Base-by-base conservation (phyloP, 495 filamentous ascomycete genomes). In the Polyplosphaeria fusca region DNA sequence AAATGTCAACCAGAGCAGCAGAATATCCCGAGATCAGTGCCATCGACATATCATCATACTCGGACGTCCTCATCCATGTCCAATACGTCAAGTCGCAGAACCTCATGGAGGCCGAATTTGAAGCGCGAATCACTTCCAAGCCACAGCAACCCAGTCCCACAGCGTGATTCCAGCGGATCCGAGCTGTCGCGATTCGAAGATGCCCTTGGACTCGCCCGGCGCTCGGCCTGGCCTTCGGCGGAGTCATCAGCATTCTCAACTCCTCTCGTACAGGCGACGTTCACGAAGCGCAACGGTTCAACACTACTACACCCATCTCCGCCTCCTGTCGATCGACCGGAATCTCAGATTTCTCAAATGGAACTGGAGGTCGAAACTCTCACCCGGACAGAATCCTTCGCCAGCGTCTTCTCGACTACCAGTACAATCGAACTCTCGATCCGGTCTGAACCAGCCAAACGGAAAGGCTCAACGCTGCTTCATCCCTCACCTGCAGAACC, bases 81-180 rank as follows among this genome's bases (percentile, higher is more conserved):
- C n/a, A n/a, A 13, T 27, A 27, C 18, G 7, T 3, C 3, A 27
- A 57, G 22, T 25, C 54, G 54, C 44, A 57, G 41, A 50, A 44
- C 54, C 22, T 38, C 25, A 28, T 57, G 54, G 54, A 39, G 37
- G 20, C 54, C 54, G 14, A 57, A 48, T 44, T 46, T 57, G 28
- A 57, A 57, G 45, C 45, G 19, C 24, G 54, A 57, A 19, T 23
- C 50, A 14, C 11, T 7, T 3, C 20, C 20, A 13, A 13, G 20
- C 5, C 5, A 35, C 7, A 35, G 30, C 23, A 25, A 32, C 24
- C 35, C 0, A n/a, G 13, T 3, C 44, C 30, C 24, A 19, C 32
- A 39, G 4, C 44, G 45, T 16, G 44, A 32, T 11, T 57, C 54
- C 22, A 42, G 28, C 25, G 54, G 43, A 12, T 55, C 51, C 4